phyloP scores from a whole-genome alignment of 495 filamentous ascomycete species.

The Tetracladium marchalianum region DNA sequence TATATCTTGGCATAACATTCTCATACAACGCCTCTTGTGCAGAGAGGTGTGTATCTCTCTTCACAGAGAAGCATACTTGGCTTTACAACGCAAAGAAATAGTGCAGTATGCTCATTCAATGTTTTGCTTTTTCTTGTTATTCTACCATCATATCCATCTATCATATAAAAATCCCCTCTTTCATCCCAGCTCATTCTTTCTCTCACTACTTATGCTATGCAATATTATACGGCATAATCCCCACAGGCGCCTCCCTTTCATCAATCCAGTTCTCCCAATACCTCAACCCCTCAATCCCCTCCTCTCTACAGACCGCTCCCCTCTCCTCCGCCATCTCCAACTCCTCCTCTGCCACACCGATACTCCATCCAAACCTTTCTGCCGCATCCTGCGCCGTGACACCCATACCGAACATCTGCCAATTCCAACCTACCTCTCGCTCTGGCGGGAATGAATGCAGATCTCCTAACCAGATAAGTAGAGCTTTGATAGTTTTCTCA shows the following conservation, averaged over 20 bases:
- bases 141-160: no score
- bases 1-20: no score
- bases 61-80: no score
- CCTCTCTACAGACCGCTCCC: constrained; percentile 74
- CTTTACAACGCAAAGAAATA: no score
- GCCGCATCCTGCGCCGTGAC: constrained; percentile 86
- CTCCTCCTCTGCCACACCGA: constrained; percentile 94
- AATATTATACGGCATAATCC: no score
- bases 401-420: constrained; percentile 65
- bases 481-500: constrained; percentile 70
- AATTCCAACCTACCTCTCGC: constrained; percentile 62
- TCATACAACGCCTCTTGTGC: no score
- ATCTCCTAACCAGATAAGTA: constrained; percentile 69
- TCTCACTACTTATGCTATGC: no score
- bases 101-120: no score
- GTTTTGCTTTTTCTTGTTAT: no score
- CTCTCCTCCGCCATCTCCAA: constrained; percentile 92
- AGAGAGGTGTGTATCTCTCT: no score
- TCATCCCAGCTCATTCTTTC: no score
- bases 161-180: no score
- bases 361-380: constrained; percentile 92
- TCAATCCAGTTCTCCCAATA: constrained; percentile 66
- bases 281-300: constrained; percentile 68
- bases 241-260: constrained; percentile 4
- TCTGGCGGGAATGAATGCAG: constrained; percentile 54